These are phyloP conservation scores for Ulmus americana DNA, from an alignment of 331 rosid species.

Conservation along the genomic window DNA sequence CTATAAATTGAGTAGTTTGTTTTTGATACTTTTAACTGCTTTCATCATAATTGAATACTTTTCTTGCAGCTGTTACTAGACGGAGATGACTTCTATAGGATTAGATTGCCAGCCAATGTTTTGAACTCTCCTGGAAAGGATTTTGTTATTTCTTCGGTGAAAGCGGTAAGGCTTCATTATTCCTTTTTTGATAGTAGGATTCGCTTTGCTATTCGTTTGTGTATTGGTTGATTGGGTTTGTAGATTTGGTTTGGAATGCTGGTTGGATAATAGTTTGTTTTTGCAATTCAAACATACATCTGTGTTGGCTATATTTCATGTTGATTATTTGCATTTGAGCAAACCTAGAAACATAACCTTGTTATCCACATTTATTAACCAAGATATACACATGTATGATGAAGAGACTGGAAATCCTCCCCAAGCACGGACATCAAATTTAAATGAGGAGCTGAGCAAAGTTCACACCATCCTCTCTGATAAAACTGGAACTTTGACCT, in stretches of 20 bases:
- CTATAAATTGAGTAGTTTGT: not conserved
- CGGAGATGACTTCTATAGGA: conserved; percentile 76
- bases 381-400: conserved; percentile 83
- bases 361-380: conserved; percentile 49
- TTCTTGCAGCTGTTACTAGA: conserved; percentile 52
- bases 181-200: not conserved
- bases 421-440: conserved; percentile 84
- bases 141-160: conserved; percentile 64
- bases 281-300: no score
- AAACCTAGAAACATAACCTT: not conserved
- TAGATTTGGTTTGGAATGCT: no score
- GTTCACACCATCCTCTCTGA: conserved; percentile 97
- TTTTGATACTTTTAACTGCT: not conserved
- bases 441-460: conserved; percentile 97
- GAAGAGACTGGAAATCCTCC: conserved; percentile 85
- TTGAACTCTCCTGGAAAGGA: conserved; percentile 60
- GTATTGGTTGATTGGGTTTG: no score
- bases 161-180: conserved; percentile 51
- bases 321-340: not conserved
- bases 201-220: not conserved
- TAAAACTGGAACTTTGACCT: conserved; percentile 96
- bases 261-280: no score
- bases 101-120: conserved; percentile 78
- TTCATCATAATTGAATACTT: conserved; percentile 1
- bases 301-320: no score